A percentile compares a stretch with the other conserved stretches of the same genome.
These are phyloP conservation scores for Fusarium paranaense DNA, from an alignment of 2,329 filamentous ascomycete species.

Conservation along the genomic window DNA sequence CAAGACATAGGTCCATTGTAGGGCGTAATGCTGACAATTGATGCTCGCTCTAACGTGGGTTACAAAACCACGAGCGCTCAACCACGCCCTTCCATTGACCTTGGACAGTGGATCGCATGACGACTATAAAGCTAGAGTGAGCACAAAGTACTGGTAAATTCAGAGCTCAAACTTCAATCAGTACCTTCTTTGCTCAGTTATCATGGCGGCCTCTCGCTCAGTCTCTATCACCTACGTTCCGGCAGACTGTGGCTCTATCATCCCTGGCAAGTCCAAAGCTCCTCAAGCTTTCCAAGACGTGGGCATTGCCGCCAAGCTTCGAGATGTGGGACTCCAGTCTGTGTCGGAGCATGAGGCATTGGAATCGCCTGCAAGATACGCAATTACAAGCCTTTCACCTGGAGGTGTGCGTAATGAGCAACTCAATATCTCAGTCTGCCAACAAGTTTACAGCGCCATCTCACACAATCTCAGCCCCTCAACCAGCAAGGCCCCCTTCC, in stretches of 20 bases:
- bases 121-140: neutral
- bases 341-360: constrained; percentile 21
- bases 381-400: neutral
- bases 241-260: constrained; percentile 36
- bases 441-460: constrained; percentile 10
- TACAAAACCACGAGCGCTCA: neutral
- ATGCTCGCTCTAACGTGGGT: neutral
- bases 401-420: constrained; percentile 27
- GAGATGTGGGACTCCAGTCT: neutral
- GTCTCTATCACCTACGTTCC: constrained; percentile 34
- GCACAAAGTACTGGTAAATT: neutral
- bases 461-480: neutral
- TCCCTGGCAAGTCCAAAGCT: constrained; percentile 40
- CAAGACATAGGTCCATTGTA: neutral
- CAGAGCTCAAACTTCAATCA: neutral
- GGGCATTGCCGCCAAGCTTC: constrained; percentile 3
- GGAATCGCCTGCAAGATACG: constrained; percentile 17
- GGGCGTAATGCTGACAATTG: neutral
- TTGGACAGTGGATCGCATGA: no score
- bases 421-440: constrained; percentile 29
- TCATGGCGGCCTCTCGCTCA: constrained; percentile 16
- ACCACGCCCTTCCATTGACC: neutral
- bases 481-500: constrained; percentile 1
- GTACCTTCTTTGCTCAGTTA: neutral
- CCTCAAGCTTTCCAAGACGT: constrained; percentile 33